Percentiles rank a stretch among this genome's conserved stretches.
Evolutionary conservation across 1,284 basidiomycete genomes (phyloP).

Genomic region (Leccinum fallax): DNA sequence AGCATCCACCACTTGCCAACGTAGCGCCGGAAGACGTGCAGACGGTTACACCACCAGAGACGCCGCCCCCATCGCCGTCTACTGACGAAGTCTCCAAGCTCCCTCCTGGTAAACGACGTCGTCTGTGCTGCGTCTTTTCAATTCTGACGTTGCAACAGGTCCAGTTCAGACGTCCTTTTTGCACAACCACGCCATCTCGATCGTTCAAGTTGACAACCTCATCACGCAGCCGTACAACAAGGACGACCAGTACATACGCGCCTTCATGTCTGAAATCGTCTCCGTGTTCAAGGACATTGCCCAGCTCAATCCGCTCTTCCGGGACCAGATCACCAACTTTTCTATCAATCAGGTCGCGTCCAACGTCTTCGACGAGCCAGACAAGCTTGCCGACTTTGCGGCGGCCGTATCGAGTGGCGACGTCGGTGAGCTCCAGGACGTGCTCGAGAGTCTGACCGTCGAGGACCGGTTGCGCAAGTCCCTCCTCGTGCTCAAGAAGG

Average conservation of each 20-base stretch:
- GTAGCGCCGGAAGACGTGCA: conserved; percentile 45
- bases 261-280: conserved; percentile 96
- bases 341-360: conserved; percentile 93
- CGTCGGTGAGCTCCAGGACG: conserved; percentile 90
- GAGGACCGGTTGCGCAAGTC: conserved; percentile 93
- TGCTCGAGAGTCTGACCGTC: conserved; percentile 85
- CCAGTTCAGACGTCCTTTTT: conserved; percentile 89
- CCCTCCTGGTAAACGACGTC: conserved; percentile 18
- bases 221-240: conserved; percentile 85
- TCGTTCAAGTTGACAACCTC: conserved; percentile 90
- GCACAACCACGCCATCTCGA: conserved; percentile 86
- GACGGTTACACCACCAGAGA: conserved; percentile 53
- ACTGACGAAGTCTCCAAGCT: conserved; percentile 34
- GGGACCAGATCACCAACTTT: conserved; percentile 98
- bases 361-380: conserved; percentile 98
- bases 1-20: conserved; percentile 50
- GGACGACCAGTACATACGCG: conserved; percentile 92
- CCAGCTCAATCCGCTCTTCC: conserved; percentile 95
- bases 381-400: conserved; percentile 97
- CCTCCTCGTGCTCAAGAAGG: conserved; percentile 94
- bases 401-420: conserved; percentile 95
- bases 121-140: not conserved
- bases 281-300: conserved; percentile 99
- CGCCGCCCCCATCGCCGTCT: conserved; percentile 46
- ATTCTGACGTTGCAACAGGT: conserved; percentile 36